phyloP scores from a whole-genome alignment of 2,329 filamentous ascomycete species.

The Aspergillus spinulosporus region DNA sequence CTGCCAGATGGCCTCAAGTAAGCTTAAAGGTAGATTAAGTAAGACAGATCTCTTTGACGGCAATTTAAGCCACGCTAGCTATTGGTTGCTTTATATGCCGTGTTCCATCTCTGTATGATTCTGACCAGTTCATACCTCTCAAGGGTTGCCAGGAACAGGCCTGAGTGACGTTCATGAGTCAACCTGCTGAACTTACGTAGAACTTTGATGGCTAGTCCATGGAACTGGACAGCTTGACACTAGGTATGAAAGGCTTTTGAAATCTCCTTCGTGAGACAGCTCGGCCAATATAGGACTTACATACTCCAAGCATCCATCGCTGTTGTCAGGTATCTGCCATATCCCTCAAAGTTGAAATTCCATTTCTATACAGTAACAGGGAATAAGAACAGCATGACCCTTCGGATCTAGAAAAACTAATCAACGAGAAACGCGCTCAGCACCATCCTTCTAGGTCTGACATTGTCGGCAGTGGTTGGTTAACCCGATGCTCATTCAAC shows the following conservation, averaged over 20 bases:
- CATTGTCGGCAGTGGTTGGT: background rate
- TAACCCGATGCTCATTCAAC: background rate
- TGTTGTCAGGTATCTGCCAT: background rate
- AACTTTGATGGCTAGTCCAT: background rate
- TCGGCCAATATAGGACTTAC: background rate
- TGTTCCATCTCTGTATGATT: background rate
- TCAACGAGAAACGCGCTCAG: slow-evolving; percentile 22
- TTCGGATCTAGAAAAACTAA: slow-evolving; percentile 20
- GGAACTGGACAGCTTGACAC: background rate
- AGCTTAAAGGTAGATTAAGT: background rate
- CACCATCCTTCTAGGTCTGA: slow-evolving; percentile 23
- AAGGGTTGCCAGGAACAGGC: background rate
- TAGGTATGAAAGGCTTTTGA: background rate
- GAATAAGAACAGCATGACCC: slow-evolving; percentile 28
- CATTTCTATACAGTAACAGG: slow-evolving; percentile 39
- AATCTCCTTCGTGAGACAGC: background rate
- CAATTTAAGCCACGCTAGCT: background rate
- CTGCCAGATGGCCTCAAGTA: slow-evolving; percentile 38
- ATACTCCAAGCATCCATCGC: background rate
- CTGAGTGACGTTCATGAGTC: slow-evolving; percentile 9
- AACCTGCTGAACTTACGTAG: background rate
- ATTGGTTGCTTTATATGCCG: background rate
- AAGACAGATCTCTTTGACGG: background rate
- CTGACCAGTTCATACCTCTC: background rate
- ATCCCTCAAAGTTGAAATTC: slow-evolving; percentile 13